Evolutionary conservation across 140 eudicot genomes (phyloP).

Genomic region (Senecio squalidus): DNA sequence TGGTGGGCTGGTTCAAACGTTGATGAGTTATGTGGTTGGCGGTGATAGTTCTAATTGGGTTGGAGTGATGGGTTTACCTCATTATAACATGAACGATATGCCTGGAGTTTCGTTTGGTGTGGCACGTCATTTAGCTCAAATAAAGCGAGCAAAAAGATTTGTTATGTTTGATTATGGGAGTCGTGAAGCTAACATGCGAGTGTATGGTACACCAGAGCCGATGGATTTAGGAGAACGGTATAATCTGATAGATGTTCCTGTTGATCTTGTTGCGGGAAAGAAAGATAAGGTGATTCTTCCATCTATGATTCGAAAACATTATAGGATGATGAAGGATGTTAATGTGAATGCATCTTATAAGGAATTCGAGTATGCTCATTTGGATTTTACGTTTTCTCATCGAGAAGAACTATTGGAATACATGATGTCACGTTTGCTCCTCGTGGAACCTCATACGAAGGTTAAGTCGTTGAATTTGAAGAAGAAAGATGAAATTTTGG

Average conservation of each 20-base stretch:
- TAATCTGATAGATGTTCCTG: conserved; percentile 66
- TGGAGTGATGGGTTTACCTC: conserved; percentile 81
- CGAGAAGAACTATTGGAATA: conserved; percentile 78
- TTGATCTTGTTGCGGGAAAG: conserved; percentile 84
- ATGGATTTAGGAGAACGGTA: conserved; percentile 66
- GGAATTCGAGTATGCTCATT: conserved; percentile 81
- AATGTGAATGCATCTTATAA: conserved; percentile 68
- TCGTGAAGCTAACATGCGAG: conserved; percentile 46
- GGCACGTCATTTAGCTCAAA: conserved; percentile 83
- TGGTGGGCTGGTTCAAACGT: conserved; percentile 91
- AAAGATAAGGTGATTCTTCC: conserved; percentile 85
- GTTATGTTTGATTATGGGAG: conserved; percentile 88
- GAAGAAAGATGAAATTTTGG: conserved; percentile 29
- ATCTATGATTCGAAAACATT: conserved; percentile 78
- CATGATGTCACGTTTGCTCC: conserved; percentile 70
- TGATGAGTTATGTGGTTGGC: conserved; percentile 76
- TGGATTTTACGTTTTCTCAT: conserved; percentile 90
- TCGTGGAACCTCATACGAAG: conserved; percentile 44
- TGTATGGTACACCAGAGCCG: conserved; percentile 70
- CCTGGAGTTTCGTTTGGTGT: conserved; percentile 85
- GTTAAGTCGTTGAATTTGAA: conserved; percentile 30
- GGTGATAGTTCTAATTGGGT: conserved; percentile 96
- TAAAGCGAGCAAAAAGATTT: conserved; percentile 47
- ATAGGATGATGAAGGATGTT: conserved; percentile 53
- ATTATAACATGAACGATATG: conserved; percentile 93